Evolutionary conservation across 805 yeast species (phyloP).

Genomic region (Kockiozyma suomiensis): DNA sequence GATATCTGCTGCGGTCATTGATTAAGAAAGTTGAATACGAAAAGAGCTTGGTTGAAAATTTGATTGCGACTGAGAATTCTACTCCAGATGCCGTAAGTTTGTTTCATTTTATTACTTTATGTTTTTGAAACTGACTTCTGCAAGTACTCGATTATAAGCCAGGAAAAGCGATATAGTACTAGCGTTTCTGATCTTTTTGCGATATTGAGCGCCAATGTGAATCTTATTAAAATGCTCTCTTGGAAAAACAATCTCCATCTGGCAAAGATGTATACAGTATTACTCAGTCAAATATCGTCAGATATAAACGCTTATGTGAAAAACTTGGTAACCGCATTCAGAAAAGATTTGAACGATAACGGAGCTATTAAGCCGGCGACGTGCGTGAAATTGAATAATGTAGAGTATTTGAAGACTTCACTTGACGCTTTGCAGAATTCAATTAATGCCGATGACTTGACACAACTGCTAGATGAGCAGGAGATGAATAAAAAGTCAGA

Average conservation of each 20-base stretch:
- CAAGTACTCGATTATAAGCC: not conserved
- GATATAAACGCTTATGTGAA: conserved; percentile 55
- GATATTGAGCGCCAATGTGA: conserved; percentile 59
- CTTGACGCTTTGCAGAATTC: conserved; percentile 54
- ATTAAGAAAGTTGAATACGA: conserved; percentile 52
- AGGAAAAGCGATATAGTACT: conserved; percentile 48
- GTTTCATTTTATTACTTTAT: not conserved
- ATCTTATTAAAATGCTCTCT: conserved; percentile 57
- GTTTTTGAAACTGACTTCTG: not conserved
- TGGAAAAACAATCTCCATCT: conserved; percentile 70
- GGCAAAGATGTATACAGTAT: conserved; percentile 60
- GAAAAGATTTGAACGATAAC: conserved; percentile 31
- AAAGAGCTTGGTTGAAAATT: conserved; percentile 52
- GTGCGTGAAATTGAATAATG: conserved; percentile 49
- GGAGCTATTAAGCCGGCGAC: not conserved
- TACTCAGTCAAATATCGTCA: conserved; percentile 65
- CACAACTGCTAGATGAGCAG: conserved; percentile 45
- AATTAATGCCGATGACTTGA: conserved; percentile 61
- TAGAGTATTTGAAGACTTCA: conserved; percentile 46
- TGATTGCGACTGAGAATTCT: conserved; percentile 37
- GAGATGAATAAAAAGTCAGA: conserved; percentile 2
- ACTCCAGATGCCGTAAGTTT: not conserved
- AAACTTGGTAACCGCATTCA: conserved; percentile 36
- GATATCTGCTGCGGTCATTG: conserved; percentile 49
- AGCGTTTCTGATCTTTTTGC: conserved; percentile 71